These are phyloP conservation scores for Lodderomyces theae DNA, from an alignment of 1,139 yeast genomes.

Conservation along the genomic window DNA sequence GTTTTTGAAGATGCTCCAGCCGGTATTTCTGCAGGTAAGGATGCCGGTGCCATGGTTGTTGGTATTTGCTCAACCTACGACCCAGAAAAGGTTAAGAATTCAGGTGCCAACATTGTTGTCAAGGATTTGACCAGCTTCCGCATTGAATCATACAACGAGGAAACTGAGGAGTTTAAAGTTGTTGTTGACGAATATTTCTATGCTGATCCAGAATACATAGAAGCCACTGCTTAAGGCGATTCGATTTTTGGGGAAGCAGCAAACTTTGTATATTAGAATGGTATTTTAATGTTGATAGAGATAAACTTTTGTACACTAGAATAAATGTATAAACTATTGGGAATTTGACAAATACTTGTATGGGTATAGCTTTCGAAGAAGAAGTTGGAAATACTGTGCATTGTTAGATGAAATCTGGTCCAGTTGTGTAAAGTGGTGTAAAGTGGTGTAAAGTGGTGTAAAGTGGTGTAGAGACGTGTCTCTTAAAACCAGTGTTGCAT, in stretches of 20 bases:
- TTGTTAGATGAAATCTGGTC: too few species aligned
- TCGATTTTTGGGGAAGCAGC: too few species aligned
- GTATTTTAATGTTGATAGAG: not conserved
- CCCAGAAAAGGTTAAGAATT: slow-evolving; percentile 61
- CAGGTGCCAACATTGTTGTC: slow-evolving; percentile 81
- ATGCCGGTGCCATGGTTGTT: slow-evolving; percentile 77
- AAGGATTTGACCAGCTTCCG: slow-evolving; percentile 58
- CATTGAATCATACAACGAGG: slow-evolving; percentile 43
- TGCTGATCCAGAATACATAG: slow-evolving; percentile 45
- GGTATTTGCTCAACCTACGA: slow-evolving; percentile 82
- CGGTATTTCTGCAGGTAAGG: slow-evolving; percentile 81
- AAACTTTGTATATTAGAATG: not conserved
- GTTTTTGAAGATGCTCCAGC: slow-evolving; percentile 91
- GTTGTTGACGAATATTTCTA: slow-evolving; percentile 43
- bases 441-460: too few species aligned
- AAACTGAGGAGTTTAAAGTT: slow-evolving; percentile 48
- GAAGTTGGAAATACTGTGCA: too few species aligned
- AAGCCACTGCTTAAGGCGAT: slow-evolving; percentile 15
- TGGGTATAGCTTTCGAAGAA: not conserved
- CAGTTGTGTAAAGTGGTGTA: too few species aligned
- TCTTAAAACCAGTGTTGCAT: too few species aligned
- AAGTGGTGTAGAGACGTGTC: too few species aligned
- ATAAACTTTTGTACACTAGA: not conserved
- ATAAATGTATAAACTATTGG: not conserved
- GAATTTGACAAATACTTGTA: not conserved